Percentiles rank a stretch among this genome's conserved stretches.
These are phyloP conservation scores for Cardiosporidium cionae DNA, from an alignment of 169 alveolate species.

Conservation along the genomic window DNA sequence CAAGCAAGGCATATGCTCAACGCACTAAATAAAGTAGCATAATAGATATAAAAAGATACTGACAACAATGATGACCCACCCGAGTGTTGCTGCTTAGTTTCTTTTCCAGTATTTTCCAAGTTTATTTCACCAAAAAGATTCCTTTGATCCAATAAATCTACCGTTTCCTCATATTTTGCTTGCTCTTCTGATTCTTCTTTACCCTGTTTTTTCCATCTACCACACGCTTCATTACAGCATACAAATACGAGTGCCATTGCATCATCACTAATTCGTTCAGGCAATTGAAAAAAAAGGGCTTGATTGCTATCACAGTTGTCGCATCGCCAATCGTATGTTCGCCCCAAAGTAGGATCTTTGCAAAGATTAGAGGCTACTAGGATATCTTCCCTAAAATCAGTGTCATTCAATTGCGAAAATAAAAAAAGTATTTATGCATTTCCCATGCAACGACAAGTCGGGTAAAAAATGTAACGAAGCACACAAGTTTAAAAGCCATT, in stretches of 20 bases:
- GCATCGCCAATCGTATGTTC: conserved; percentile 77
- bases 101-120: no score
- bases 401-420: not conserved
- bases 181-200: conserved; percentile 2
- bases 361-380: conserved; percentile 62
- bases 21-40: no score
- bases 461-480: not conserved
- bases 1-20: no score
- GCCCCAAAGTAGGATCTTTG: conserved; percentile 80
- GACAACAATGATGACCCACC: no score
- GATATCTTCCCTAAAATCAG: conserved; percentile 64
- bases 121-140: no score
- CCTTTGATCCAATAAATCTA: no score
- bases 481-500: not conserved
- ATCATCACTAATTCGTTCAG: conserved; percentile 75
- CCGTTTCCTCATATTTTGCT: no score
- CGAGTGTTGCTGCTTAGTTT: no score
- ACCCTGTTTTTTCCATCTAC: conserved; percentile 35
- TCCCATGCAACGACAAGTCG: not conserved
- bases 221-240: conserved; percentile 61
- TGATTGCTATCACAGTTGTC: conserved; percentile 61
- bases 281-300: conserved; percentile 78
- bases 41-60: no score
- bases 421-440: not conserved
- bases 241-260: conserved; percentile 83